Evolutionary conservation across 2,329 filamentous ascomycete species (phyloP).

Genomic region (Orbilia blumenaviensis): DNA sequence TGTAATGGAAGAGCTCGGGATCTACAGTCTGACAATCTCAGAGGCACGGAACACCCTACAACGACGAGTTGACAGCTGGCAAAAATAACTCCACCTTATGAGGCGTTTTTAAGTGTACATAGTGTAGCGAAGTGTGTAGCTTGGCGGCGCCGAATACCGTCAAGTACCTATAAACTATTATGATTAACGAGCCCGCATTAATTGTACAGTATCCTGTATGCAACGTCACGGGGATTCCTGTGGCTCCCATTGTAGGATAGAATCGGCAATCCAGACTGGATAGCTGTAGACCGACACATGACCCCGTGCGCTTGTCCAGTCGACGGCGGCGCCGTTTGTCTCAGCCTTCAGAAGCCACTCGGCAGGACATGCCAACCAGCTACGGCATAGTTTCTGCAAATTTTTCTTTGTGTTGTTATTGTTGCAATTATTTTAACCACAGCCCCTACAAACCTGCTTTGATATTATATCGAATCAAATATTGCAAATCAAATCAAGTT

Average conservation of each 20-base stretch:
- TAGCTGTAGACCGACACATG: constrained; percentile 20
- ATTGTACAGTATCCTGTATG: background rate
- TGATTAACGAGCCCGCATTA: background rate
- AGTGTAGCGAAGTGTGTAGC: constrained; percentile 16
- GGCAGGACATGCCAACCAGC: constrained; percentile 33
- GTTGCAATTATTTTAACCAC: constrained; percentile 48
- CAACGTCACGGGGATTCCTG: constrained; percentile 2
- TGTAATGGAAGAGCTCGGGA: constrained; percentile 54
- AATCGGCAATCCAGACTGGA: background rate
- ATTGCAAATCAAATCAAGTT: background rate
- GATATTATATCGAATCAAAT: constrained; percentile 39
- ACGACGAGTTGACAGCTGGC: constrained; percentile 52
- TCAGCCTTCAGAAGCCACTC: constrained; percentile 50
- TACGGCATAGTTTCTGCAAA: background rate
- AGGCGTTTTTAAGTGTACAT: constrained; percentile 33
- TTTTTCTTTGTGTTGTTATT: constrained; percentile 47
- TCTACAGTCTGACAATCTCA: constrained; percentile 44
- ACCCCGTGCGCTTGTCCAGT: background rate
- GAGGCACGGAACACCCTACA: constrained; percentile 48
- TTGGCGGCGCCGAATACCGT: constrained; percentile 12
- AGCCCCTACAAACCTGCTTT: constrained; percentile 24
- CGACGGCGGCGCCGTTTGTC: constrained; percentile 21
- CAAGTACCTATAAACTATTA: background rate
- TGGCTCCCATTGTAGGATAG: background rate
- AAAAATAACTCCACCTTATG: constrained; percentile 39